These are phyloP conservation scores for Eutrema heterophyllum DNA, from an alignment of 345 rosid species.

Conservation along the genomic window DNA sequence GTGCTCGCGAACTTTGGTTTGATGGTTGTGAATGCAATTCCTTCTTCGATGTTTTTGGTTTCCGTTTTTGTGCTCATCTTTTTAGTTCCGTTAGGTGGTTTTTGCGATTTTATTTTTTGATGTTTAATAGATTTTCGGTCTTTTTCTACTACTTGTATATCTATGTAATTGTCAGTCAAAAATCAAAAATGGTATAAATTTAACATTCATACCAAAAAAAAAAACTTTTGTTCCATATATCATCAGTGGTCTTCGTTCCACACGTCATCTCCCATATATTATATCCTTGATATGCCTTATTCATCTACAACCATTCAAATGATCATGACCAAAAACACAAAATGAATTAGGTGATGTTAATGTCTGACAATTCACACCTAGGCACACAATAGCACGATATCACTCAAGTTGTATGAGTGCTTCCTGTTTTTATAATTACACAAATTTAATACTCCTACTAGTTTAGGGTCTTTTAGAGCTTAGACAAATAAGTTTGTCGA, in stretches of 20 bases:
- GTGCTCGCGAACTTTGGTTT: too few species aligned
- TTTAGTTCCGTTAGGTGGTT: too few species aligned
- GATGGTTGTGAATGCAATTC: too few species aligned
- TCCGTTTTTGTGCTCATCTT: too few species aligned
- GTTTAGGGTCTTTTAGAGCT: not conserved
- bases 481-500: conserved; percentile 13
- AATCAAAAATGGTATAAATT: too few species aligned
- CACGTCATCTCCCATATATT: not conserved
- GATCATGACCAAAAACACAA: conserved; percentile 6
- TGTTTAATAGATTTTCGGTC: too few species aligned
- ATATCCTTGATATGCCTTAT: not conserved
- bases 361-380: conserved; percentile 9
- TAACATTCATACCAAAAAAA: too few species aligned
- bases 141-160: too few species aligned
- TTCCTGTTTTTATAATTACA: not conserved
- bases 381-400: conserved; percentile 6
- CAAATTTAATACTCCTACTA: not conserved
- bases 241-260: not conserved
- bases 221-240: not conserved
- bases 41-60: too few species aligned
- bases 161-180: too few species aligned
- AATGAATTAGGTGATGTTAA: not conserved
- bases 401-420: conserved; percentile 5
- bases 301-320: conserved; percentile 4
- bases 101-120: too few species aligned